Percentiles rank a stretch among this genome's conserved stretches.
Conservation (phyloP, 345 rosid species). For the Rhizophora apiculata region DNA sequence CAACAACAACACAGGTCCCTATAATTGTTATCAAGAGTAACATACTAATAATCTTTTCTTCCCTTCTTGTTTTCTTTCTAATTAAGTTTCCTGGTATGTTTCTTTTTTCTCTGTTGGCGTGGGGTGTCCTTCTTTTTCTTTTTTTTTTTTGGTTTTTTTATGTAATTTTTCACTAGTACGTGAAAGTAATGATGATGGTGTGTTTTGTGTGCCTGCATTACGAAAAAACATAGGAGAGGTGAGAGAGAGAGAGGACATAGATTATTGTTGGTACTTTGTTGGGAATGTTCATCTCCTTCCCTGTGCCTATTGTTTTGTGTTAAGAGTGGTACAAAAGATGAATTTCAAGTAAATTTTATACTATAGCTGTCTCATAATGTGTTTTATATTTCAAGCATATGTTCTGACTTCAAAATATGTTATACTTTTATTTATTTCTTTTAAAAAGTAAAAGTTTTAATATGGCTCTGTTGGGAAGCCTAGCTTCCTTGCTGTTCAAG, state of each 20-base stretch:
- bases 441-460: no score
- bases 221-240: conserved; percentile 2
- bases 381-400: no score
- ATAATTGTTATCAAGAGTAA: conserved; percentile 24
- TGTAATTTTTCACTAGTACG: neutral
- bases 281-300: neutral
- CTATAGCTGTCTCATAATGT: no score
- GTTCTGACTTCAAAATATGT: no score
- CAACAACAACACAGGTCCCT: conserved; percentile 54
- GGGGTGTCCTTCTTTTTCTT: neutral
- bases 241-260: neutral
- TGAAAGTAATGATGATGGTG: conserved; percentile 16
- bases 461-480: no score
- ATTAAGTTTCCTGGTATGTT: neutral
- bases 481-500: no score
- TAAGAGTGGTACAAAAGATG: no score
- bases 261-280: neutral
- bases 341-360: no score
- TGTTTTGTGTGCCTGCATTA: conserved; percentile 13
- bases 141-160: conserved; percentile 14
- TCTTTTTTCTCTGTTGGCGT: neutral
- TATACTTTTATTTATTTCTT: no score
- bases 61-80: neutral
- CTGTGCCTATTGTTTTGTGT: no score
- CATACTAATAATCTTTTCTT: neutral